These are phyloP conservation scores for Citropsis articulata DNA, from an alignment of 345 rosid genomes.

Conservation along the genomic window DNA sequence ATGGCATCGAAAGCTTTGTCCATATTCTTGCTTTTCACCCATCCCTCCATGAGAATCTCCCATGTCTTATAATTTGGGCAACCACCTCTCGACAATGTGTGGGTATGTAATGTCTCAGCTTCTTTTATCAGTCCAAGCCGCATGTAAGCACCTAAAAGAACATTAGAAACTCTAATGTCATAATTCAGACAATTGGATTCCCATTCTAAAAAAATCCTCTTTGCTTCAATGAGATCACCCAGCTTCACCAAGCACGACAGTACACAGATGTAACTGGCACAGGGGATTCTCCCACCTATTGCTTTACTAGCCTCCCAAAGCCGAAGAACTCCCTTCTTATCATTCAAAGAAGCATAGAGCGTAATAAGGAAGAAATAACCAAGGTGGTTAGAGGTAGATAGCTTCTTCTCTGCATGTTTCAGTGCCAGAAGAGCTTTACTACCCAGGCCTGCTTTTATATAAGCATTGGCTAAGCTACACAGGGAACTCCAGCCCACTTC, in stretches of 20 bases:
- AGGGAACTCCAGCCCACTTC: constrained; percentile 61
- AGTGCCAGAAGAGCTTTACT: constrained; percentile 42
- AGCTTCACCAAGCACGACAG: constrained; percentile 47
- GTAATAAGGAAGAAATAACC: constrained; percentile 57
- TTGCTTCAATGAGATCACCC: constrained; percentile 39
- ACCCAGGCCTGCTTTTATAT: constrained; percentile 38
- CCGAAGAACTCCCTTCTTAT: constrained; percentile 45
- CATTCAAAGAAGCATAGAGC: constrained; percentile 33
- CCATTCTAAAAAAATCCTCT: constrained; percentile 48
- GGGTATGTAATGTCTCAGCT: constrained; percentile 46
- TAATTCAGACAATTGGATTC: constrained; percentile 39
- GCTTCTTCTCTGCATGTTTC: constrained; percentile 44
- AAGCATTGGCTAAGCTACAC: constrained; percentile 48
- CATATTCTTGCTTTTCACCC: constrained; percentile 46
- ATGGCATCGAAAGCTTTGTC: constrained; percentile 55
- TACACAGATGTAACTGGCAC: constrained; percentile 52
- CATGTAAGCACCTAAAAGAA: constrained; percentile 53
- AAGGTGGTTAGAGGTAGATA: constrained; percentile 34
- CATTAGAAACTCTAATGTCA: constrained; percentile 58
- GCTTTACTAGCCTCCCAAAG: constrained; percentile 48
- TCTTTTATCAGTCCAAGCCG: constrained; percentile 37
- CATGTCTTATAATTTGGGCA: constrained; percentile 71
- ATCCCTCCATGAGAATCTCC: constrained; percentile 70
- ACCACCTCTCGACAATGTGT: constrained; percentile 50
- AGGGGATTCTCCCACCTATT: constrained; percentile 44